Conservation (phyloP, 129 eudicot genomes). For the Artemisia annua region DNA sequence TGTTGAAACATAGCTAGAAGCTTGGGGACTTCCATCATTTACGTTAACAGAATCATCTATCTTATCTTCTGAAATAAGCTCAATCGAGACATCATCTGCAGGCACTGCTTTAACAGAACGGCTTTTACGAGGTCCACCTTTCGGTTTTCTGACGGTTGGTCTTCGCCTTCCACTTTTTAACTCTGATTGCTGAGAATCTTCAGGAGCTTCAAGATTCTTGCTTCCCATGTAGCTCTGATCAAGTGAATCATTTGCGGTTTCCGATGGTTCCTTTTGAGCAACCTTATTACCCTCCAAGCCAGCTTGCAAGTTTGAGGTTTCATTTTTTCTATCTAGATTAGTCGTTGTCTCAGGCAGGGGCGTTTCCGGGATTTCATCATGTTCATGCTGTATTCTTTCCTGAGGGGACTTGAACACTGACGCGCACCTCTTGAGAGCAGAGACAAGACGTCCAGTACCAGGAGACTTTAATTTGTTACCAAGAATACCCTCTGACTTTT, state of each 20-base stretch:
- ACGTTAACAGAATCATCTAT: constrained; percentile 18
- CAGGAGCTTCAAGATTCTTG: constrained; percentile 38
- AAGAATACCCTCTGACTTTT: constrained; percentile 29
- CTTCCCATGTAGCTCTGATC: constrained; percentile 42
- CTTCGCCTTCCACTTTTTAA: constrained; percentile 40
- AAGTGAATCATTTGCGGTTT: constrained; percentile 22
- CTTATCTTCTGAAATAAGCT: constrained; percentile 17
- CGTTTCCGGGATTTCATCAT: constrained; percentile 33
- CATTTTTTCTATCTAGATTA: constrained; percentile 28
- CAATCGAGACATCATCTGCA: constrained; percentile 50
- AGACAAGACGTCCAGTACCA: constrained; percentile 40
- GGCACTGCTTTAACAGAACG: constrained; percentile 55
- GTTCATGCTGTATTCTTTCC: constrained; percentile 19
- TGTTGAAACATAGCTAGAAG: constrained; percentile 47
- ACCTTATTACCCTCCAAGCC: constrained; percentile 21
- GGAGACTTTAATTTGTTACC: constrained; percentile 34
- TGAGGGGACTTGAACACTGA: constrained; percentile 60
- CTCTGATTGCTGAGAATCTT: constrained; percentile 60
- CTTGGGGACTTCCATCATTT: constrained; percentile 37
- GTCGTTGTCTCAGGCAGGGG: constrained; percentile 26
- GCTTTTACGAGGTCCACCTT: constrained; percentile 45
- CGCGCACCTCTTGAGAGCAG: constrained; percentile 58
- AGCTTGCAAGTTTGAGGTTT: constrained; percentile 29
- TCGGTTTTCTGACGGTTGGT: constrained; percentile 36
- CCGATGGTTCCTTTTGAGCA: constrained; percentile 24